phyloP scores from a whole-genome alignment of 2,329 filamentous ascomycete genomes.

The Meredithiella fracta region DNA sequence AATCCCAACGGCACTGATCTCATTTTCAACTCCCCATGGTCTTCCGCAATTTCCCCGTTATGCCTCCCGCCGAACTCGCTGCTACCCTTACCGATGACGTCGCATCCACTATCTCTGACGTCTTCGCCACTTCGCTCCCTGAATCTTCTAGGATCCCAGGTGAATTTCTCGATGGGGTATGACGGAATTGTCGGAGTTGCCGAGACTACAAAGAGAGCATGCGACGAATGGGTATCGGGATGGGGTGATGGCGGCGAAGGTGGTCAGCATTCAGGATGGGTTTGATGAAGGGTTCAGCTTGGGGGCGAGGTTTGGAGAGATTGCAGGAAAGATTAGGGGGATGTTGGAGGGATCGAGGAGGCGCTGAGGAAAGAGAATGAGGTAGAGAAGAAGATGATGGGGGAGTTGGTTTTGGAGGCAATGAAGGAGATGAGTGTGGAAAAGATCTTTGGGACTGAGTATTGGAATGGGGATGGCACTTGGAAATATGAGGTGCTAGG shows the following conservation, averaged over 20 bases:
- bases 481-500: conserved; percentile 47
- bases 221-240: conserved; percentile 81
- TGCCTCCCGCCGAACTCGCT: not conserved
- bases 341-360: conserved; percentile 54
- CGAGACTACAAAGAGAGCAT: conserved; percentile 58
- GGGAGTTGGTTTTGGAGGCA: conserved; percentile 32
- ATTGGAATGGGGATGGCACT: conserved; percentile 52
- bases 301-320: conserved; percentile 63
- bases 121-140: conserved; percentile 13
- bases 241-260: conserved; percentile 63
- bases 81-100: not conserved
- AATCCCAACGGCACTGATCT: conserved; percentile 1
- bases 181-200: conserved; percentile 45
- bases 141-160: not conserved
- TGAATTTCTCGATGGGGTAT: not conserved
- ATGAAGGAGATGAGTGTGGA: conserved; percentile 42
- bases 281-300: conserved; percentile 85
- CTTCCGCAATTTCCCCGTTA: not conserved
- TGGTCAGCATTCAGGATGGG: conserved; percentile 59
- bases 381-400: conserved; percentile 16
- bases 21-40: not conserved
- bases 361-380: conserved; percentile 24
- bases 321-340: conserved; percentile 60
- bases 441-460: conserved; percentile 47
- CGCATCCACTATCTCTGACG: conserved; percentile 1